Conservation (phyloP, 148 eudicot genomes). For the Selenicereus undatus region DNA sequence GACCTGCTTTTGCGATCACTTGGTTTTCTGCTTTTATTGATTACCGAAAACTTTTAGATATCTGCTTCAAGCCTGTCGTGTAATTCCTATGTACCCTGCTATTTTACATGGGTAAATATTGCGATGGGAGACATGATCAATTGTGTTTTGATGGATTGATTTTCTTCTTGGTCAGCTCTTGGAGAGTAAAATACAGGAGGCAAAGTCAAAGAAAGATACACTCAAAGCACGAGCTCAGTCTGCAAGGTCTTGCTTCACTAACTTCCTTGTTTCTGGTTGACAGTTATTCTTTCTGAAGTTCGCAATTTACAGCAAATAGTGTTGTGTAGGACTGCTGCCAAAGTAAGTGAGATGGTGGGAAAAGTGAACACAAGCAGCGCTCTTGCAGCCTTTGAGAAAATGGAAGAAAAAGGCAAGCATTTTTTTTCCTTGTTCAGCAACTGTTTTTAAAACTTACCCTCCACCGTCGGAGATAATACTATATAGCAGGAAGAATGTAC, state of each 20-base stretch:
- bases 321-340: constrained; percentile 75
- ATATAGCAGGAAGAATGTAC: too few species aligned
- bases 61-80: background rate
- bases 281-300: background rate
- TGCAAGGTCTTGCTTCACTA: constrained; percentile 56
- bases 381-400: constrained; percentile 94
- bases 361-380: constrained; percentile 96
- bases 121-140: background rate
- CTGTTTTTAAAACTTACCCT: background rate
- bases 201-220: constrained; percentile 91
- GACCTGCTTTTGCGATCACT: background rate
- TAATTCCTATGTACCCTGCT: background rate
- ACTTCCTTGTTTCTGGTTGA: background rate
- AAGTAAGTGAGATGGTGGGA: constrained; percentile 89
- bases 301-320: constrained; percentile 5
- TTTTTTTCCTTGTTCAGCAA: background rate
- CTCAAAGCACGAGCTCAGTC: constrained; percentile 98
- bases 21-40: background rate
- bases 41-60: background rate
- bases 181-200: constrained; percentile 98
- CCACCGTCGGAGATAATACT: background rate
- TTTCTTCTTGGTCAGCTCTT: constrained; percentile 52
- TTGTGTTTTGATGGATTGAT: background rate
- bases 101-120: background rate
- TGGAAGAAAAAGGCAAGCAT: constrained; percentile 89